These are phyloP conservation scores for Datisca glomerata DNA, from an alignment of 306 rosid species.

Conservation along the genomic window DNA sequence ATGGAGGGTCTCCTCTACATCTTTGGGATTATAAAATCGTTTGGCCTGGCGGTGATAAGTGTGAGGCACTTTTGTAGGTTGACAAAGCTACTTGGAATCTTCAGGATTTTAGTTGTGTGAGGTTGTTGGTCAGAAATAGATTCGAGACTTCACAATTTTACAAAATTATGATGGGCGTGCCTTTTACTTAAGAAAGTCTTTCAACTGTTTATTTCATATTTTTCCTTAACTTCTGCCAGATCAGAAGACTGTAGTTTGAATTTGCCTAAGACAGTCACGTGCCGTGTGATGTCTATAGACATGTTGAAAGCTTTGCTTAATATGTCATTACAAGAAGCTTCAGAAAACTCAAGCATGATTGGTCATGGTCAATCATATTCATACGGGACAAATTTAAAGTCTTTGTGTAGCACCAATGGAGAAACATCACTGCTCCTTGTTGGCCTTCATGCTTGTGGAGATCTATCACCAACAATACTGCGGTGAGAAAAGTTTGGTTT, in stretches of 20 bases:
- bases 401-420: constrained; percentile 16
- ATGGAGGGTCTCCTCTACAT: too few relatives aligned
- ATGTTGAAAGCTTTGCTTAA: constrained; percentile 53
- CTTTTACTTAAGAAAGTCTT: too few relatives aligned
- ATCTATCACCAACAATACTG: constrained; percentile 82
- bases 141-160: too few relatives aligned
- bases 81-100: too few relatives aligned
- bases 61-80: too few relatives aligned
- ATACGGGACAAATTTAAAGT: constrained; percentile 8
- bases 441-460: constrained; percentile 99
- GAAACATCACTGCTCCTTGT: constrained; percentile 57
- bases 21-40: too few relatives aligned
- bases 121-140: too few relatives aligned
- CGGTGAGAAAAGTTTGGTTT: constrained; percentile 36
- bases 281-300: constrained; percentile 57
- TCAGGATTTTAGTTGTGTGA: too few relatives aligned
- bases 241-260: constrained; percentile 43
- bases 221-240: constrained; percentile 27
- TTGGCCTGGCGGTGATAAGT: too few relatives aligned
- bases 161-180: too few relatives aligned
- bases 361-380: constrained; percentile 20
- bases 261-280: constrained; percentile 73
- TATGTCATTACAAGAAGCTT: constrained; percentile 25
- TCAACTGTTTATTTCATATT: too few relatives aligned
- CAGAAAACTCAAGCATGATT: constrained; percentile 13